A percentile compares a stretch with the other conserved stretches of the same genome.
These are phyloP conservation scores for Lactifluus hygrophoroides DNA, from an alignment of 768 basidiomycete species.

Conservation along the genomic window DNA sequence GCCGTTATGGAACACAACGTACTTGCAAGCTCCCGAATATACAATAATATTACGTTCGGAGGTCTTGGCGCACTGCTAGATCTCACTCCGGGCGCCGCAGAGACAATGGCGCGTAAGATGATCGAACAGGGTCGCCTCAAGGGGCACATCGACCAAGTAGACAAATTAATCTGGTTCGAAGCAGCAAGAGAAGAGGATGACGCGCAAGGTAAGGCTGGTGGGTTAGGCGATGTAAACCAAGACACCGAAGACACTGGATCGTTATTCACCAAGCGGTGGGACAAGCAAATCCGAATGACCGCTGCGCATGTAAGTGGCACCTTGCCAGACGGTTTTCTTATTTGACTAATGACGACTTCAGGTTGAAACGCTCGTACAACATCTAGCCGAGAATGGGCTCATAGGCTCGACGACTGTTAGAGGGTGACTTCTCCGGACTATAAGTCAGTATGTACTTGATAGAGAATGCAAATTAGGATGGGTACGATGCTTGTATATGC, in stretches of 20 bases:
- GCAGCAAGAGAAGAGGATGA: conserved; percentile 79
- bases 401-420: conserved; percentile 32
- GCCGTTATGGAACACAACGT: conserved; percentile 99
- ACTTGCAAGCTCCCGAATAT: conserved; percentile 92
- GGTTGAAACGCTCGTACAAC: conserved; percentile 86
- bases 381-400: conserved; percentile 65
- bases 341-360: conserved; percentile 25
- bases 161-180: conserved; percentile 91
- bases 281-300: conserved; percentile 82
- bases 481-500: conserved; percentile 21
- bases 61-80: conserved; percentile 89
- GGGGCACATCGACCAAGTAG: conserved; percentile 93
- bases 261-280: conserved; percentile 92
- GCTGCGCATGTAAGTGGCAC: conserved; percentile 64
- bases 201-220: conserved; percentile 90
- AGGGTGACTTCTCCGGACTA: conserved; percentile 3
- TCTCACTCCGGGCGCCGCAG: conserved; percentile 85
- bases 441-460: conserved; percentile 9
- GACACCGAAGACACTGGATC: conserved; percentile 83
- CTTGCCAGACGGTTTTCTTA: conserved; percentile 1
- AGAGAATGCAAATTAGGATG: conserved; percentile 15
- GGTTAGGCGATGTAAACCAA: conserved; percentile 80
- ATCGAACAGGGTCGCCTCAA: conserved; percentile 93
- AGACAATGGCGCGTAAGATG: conserved; percentile 97
- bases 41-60: conserved; percentile 93